These are phyloP conservation scores for Teunomyces barrocoloradensis DNA, from an alignment of 805 yeast species.

Conservation along the genomic window DNA sequence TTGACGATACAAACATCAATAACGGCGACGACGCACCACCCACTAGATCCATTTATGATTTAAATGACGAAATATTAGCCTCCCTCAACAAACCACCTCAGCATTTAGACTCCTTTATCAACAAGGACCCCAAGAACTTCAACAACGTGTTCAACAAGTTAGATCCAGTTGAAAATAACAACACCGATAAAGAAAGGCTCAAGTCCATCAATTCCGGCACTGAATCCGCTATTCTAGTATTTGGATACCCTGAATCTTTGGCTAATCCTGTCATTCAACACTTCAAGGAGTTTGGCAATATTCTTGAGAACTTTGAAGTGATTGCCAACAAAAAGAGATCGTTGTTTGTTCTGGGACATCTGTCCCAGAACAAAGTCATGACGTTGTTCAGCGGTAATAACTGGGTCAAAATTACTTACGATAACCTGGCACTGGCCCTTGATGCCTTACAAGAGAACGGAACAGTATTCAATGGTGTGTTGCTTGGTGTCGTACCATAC, in stretches of 20 bases:
- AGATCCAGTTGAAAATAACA: conserved; percentile 10
- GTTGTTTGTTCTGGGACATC: conserved; percentile 1
- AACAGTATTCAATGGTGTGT: conserved; percentile 59
- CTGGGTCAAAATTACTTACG: conserved; percentile 90
- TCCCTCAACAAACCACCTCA: conserved; percentile 34
- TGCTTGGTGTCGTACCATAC: conserved; percentile 69
- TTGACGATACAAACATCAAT: conserved; percentile 25
- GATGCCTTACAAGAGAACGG: conserved; percentile 89
- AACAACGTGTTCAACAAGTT: conserved; percentile 44
- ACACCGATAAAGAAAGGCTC: conserved; percentile 12
- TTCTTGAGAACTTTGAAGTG: conserved; percentile 68
- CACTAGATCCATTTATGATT: conserved; percentile 47
- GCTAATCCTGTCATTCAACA: conserved; percentile 66
- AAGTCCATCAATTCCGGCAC: conserved; percentile 18
- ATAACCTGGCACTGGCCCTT: conserved; percentile 67
- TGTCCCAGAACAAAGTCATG: conserved; percentile 18
- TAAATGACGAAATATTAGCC: conserved; percentile 41
- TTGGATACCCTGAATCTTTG: conserved; percentile 82
- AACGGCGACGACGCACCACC: conserved; percentile 49
- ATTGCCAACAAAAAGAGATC: conserved; percentile 12
- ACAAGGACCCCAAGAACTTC: conserved; percentile 46
- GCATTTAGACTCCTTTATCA: conserved; percentile 39
- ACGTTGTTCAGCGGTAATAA: conserved; percentile 84
- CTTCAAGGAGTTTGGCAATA: conserved; percentile 75
- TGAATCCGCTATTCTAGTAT: conserved; percentile 74